Evolutionary conservation across 768 basidiomycete species (phyloP).

Genomic region (Pleurotus cornucopiae): DNA sequence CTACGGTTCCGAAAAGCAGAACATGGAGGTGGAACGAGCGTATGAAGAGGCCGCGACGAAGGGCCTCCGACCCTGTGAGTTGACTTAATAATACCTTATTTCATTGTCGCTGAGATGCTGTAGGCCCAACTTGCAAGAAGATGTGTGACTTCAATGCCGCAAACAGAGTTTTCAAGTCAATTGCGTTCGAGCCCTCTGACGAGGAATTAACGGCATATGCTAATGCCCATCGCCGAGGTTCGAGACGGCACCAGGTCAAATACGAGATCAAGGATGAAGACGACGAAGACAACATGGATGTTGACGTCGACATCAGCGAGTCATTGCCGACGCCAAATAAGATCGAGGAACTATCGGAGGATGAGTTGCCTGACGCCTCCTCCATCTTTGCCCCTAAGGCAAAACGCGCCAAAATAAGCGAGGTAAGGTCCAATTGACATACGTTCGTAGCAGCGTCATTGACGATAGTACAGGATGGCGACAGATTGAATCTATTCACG

Average conservation of each 20-base stretch:
- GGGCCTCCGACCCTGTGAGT: constrained; percentile 58
- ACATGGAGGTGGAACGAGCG: constrained; percentile 41
- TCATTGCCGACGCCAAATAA: constrained; percentile 21
- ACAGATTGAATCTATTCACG: constrained; percentile 17
- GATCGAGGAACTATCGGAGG: constrained; percentile 40
- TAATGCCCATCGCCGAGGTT: constrained; percentile 26
- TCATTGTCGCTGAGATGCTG: neutral
- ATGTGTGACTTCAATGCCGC: constrained; percentile 48
- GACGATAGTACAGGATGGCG: constrained; percentile 6
- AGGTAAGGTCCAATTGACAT: constrained; percentile 19
- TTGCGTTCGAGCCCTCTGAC: constrained; percentile 66
- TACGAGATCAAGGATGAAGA: constrained; percentile 18
- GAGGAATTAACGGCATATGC: constrained; percentile 46
- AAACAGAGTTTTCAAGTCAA: constrained; percentile 51
- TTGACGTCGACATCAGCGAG: constrained; percentile 20
- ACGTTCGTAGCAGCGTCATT: no score
- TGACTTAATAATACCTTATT: constrained; percentile 1
- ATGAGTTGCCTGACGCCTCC: constrained; percentile 48
- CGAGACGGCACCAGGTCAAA: constrained; percentile 10
- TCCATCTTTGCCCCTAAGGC: constrained; percentile 25
- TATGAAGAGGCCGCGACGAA: constrained; percentile 48
- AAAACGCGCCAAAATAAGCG: constrained; percentile 22
- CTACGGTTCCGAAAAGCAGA: constrained; percentile 40
- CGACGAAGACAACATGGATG: constrained; percentile 11
- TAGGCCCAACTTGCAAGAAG: constrained; percentile 67